phyloP scores from a whole-genome alignment of 768 basidiomycete species.

The Agaricus blazei region DNA sequence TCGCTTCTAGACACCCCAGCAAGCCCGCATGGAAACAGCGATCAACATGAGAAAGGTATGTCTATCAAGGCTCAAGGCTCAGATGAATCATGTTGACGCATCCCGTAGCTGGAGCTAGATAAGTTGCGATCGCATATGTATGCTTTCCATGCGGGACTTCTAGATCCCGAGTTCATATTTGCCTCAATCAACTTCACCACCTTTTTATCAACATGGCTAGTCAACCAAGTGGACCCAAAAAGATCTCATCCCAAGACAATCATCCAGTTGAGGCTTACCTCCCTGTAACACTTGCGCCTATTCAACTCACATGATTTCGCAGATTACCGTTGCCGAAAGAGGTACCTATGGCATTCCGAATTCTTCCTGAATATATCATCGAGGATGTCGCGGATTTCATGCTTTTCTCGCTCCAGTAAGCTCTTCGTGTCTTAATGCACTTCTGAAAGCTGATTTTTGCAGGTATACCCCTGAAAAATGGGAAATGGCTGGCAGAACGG shows the following conservation, averaged over 20 bases:
- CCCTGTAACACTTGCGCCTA: background rate
- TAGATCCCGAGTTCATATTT: slow-evolving; percentile 81
- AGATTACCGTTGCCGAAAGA: slow-evolving; percentile 85
- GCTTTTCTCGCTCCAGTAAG: slow-evolving; percentile 77
- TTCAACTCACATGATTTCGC: background rate
- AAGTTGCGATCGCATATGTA: slow-evolving; percentile 70
- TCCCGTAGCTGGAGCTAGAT: slow-evolving; percentile 56
- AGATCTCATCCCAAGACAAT: slow-evolving; percentile 67
- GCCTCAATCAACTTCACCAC: slow-evolving; percentile 79
- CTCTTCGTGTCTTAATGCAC: background rate
- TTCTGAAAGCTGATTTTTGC: background rate
- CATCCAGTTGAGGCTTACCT: slow-evolving; percentile 51
- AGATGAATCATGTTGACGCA: background rate
- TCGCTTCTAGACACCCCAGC: slow-evolving; percentile 52
- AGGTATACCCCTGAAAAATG: slow-evolving; percentile 75
- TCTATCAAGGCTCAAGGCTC: background rate
- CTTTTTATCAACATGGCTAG: slow-evolving; percentile 92
- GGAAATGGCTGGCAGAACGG: slow-evolving; percentile 79
- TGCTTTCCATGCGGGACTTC: slow-evolving; percentile 79
- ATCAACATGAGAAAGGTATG: slow-evolving; percentile 75
- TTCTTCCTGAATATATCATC: slow-evolving; percentile 89
- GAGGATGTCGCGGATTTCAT: slow-evolving; percentile 93
- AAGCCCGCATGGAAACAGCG: slow-evolving; percentile 72
- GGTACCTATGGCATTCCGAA: slow-evolving; percentile 78
- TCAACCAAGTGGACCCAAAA: slow-evolving; percentile 81